Evolutionary conservation across 805 yeast genomes (phyloP).

Genomic region (Wickerhamomyces mucosus): DNA sequence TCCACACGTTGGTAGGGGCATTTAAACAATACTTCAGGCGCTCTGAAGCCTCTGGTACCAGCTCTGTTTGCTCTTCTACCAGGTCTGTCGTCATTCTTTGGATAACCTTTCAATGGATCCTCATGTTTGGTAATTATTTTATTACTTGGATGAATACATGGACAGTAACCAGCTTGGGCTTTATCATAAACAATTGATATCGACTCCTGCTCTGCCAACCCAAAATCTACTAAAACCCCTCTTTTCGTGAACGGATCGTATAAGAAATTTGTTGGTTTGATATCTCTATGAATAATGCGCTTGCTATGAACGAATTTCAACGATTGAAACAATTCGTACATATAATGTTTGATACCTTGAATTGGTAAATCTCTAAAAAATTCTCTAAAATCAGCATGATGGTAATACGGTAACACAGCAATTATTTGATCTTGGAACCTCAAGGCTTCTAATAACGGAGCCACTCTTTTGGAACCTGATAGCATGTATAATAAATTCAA

Average conservation of each 20-base stretch:
- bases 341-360: slow-evolving; percentile 71
- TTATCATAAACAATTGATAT: slow-evolving; percentile 11
- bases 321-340: slow-evolving; percentile 70
- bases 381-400: slow-evolving; percentile 83
- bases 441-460: slow-evolving; percentile 83
- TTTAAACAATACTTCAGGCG: slow-evolving; percentile 61
- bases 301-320: slow-evolving; percentile 55
- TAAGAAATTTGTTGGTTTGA: slow-evolving; percentile 70
- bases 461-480: slow-evolving; percentile 64
- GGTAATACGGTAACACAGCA: slow-evolving; percentile 85
- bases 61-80: slow-evolving; percentile 94
- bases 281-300: slow-evolving; percentile 68
- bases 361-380: slow-evolving; percentile 75
- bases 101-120: slow-evolving; percentile 48
- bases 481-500: slow-evolving; percentile 63
- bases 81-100: slow-evolving; percentile 80
- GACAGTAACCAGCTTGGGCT: slow-evolving; percentile 33
- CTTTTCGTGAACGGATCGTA: slow-evolving; percentile 35
- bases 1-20: slow-evolving; percentile 49
- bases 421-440: slow-evolving; percentile 86
- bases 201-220: slow-evolving; percentile 47
- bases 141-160: slow-evolving; percentile 32
- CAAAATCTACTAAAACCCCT: slow-evolving; percentile 77
- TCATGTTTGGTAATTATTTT: slow-evolving; percentile 19
- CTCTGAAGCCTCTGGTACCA: slow-evolving; percentile 83